Percentiles rank a stretch among this genome's conserved stretches.
These are phyloP conservation scores for Saturnispora ahearnii DNA, from an alignment of 805 yeast species.

Conservation along the genomic window DNA sequence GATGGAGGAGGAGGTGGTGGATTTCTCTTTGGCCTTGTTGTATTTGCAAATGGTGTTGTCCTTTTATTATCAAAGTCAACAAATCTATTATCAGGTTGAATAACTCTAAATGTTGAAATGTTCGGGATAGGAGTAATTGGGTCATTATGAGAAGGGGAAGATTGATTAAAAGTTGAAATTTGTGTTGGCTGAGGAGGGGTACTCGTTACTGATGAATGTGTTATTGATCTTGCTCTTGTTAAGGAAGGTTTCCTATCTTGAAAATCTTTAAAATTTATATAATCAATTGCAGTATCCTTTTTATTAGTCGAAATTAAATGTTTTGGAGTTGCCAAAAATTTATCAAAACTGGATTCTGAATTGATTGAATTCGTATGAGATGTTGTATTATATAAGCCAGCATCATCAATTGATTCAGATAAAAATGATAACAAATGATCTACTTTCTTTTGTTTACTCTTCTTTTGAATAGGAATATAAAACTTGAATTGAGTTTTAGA, in stretches of 20 bases:
- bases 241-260: slow-evolving; percentile 18
- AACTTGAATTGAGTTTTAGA: background rate
- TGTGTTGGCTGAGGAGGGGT: background rate
- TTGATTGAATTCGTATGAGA: slow-evolving; percentile 50
- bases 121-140: slow-evolving; percentile 1
- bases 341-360: slow-evolving; percentile 29
- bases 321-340: slow-evolving; percentile 59
- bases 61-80: slow-evolving; percentile 77
- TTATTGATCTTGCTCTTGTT: slow-evolving; percentile 24
- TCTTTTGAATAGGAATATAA: background rate
- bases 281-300: slow-evolving; percentile 36
- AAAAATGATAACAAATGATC: background rate
- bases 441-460: background rate
- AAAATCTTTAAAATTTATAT: slow-evolving; percentile 48
- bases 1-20: slow-evolving; percentile 24
- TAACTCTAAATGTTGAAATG: slow-evolving; percentile 45
- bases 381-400: slow-evolving; percentile 35
- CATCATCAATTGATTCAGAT: slow-evolving; percentile 8
- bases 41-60: slow-evolving; percentile 53
- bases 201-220: slow-evolving; percentile 14
- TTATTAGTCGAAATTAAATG: slow-evolving; percentile 38
- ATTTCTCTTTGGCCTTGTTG: slow-evolving; percentile 25
- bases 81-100: slow-evolving; percentile 57
- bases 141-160: background rate
- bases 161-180: background rate